Evolutionary conservation across 176 grass and related monocot genomes (phyloP).

Genomic region (Bothriochloa decipiens): DNA sequence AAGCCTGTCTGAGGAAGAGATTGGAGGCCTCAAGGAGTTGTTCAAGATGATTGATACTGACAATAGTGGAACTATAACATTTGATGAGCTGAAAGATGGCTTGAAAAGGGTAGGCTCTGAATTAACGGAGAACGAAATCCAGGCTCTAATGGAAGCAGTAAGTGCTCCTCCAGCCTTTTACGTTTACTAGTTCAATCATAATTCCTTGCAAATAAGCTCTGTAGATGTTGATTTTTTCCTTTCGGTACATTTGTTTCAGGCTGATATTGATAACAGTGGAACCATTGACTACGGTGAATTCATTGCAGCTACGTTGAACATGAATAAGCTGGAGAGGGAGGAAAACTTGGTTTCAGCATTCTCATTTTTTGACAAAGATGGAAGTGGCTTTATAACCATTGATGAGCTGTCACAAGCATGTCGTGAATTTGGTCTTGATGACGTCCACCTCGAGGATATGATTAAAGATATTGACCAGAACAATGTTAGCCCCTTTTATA

Average conservation of each 20-base stretch:
- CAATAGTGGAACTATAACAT: slow-evolving; percentile 95
- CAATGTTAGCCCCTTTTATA: slow-evolving; percentile 56
- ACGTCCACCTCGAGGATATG: slow-evolving; percentile 95
- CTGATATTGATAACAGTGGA: slow-evolving; percentile 87
- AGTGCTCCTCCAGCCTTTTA: slow-evolving; percentile 18
- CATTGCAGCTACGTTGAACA: slow-evolving; percentile 89
- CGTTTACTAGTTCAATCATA: slow-evolving; percentile 22
- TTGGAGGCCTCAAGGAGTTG: slow-evolving; percentile 94
- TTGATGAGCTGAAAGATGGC: slow-evolving; percentile 98
- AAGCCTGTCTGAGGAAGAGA: slow-evolving; percentile 98
- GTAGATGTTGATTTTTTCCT: neutral
- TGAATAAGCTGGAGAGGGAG: slow-evolving; percentile 96
- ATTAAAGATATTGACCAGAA: slow-evolving; percentile 91
- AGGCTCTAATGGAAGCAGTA: slow-evolving; percentile 91
- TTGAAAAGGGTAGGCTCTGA: slow-evolving; percentile 96
- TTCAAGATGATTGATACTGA: slow-evolving; percentile 99
- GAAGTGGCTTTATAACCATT: slow-evolving; percentile 93
- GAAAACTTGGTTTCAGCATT: slow-evolving; percentile 91
- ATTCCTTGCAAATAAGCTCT: neutral
- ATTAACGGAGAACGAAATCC: slow-evolving; percentile 90
- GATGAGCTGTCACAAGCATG: slow-evolving; percentile 95
- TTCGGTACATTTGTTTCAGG: slow-evolving; percentile 52
- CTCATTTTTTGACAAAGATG: slow-evolving; percentile 93
- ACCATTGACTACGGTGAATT: slow-evolving; percentile 95
- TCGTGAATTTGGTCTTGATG: slow-evolving; percentile 74